Base-by-base conservation (phyloP, 1,284 basidiomycete species). In the Pisolithus thermaeus region DNA sequence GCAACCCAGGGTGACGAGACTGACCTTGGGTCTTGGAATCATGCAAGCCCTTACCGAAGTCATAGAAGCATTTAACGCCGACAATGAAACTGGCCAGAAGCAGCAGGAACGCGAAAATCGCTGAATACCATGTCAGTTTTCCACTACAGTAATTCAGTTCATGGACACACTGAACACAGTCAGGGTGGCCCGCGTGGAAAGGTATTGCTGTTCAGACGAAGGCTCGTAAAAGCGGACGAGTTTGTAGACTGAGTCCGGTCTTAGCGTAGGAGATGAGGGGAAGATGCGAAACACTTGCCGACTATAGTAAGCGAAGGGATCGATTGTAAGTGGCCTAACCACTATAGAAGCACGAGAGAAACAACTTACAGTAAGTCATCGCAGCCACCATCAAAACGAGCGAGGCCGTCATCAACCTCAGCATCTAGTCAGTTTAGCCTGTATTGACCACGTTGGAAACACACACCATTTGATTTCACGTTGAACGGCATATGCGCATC, bases 181-280 rank as follows among this genome's bases (percentile, higher is more conserved):
- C 23, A 87, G 73, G n/a, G 86, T 90, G 55, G 76, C 83, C 53
- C 87, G 75, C 16, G 88, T 90, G 22, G 85, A 82, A 22, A 68
- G 60, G 59, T 91, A 91, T 58, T 78, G 71, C 0, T 44, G 59
- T 42, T 69, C 58, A 7, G 84, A 82, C 7, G 59, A 56, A 7
- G 85, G 84, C 35, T 79, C 69, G 64, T 87, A 92, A 71, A 91
- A 87, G 28, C 89, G 80, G 51, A 84, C 79, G 25, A 92, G 77
- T 63, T 92, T 92, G 68, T 86, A 92, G 50, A 88, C 87, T 89
- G 52, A 30, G 23, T 35, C 6, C 9, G 14, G 51, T 50, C n/a
- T 16, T 11, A 51, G 35, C 32, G 37, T 51, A 38, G 38, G 12
- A 49, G 52, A 16, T 25, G 11, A 41, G 9, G 7, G 30, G 20